phyloP scores from a whole-genome alignment of 1,139 yeast genomes.

The Suhomyces atakaporum region DNA sequence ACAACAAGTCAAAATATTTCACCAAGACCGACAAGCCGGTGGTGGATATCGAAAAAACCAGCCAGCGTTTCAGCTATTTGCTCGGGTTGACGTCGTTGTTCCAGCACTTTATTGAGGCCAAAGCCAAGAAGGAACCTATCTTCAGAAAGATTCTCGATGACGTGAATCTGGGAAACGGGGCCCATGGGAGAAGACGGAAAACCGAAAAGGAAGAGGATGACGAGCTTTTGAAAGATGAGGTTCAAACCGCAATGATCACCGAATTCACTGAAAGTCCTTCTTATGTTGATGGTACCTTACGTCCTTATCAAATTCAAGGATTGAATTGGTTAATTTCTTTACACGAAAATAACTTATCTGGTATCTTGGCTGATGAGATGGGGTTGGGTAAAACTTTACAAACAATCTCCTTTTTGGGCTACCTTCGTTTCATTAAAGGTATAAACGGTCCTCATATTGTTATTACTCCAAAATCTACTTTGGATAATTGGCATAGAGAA shows the following conservation, averaged over 20 bases:
- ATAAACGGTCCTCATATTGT: slow-evolving; percentile 74
- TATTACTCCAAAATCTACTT: slow-evolving; percentile 75
- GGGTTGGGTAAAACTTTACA: slow-evolving; percentile 96
- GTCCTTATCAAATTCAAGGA: slow-evolving; percentile 92
- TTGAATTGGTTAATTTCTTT: slow-evolving; percentile 87
- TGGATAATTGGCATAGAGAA: slow-evolving; percentile 80
- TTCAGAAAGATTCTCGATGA: slow-evolving; percentile 51
- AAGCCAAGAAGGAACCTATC: slow-evolving; percentile 63
- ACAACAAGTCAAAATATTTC: slow-evolving; percentile 36
- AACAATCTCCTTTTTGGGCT: slow-evolving; percentile 82
- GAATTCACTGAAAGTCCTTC: slow-evolving; percentile 69
- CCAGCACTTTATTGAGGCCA: slow-evolving; percentile 66
- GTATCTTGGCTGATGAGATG: slow-evolving; percentile 97
- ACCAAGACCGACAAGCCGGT: slow-evolving; percentile 48
- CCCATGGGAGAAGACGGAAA: slow-evolving; percentile 46
- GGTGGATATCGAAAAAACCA: slow-evolving; percentile 52
- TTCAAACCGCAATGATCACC: slow-evolving; percentile 41
- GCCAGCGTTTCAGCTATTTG: slow-evolving; percentile 64
- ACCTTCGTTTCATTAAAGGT: slow-evolving; percentile 59
- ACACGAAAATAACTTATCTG: slow-evolving; percentile 81
- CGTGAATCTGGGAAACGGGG: slow-evolving; percentile 28
- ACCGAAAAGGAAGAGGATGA: slow-evolving; percentile 74
- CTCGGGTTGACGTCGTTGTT: slow-evolving; percentile 68
- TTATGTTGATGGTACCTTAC: slow-evolving; percentile 60
- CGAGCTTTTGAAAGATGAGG: slow-evolving; percentile 60